A percentile compares a stretch with the other conserved stretches of the same genome.
These are phyloP conservation scores for Phytophthora aleatoria DNA, from an alignment of 352 stramenopile genomes.

Conservation along the genomic window DNA sequence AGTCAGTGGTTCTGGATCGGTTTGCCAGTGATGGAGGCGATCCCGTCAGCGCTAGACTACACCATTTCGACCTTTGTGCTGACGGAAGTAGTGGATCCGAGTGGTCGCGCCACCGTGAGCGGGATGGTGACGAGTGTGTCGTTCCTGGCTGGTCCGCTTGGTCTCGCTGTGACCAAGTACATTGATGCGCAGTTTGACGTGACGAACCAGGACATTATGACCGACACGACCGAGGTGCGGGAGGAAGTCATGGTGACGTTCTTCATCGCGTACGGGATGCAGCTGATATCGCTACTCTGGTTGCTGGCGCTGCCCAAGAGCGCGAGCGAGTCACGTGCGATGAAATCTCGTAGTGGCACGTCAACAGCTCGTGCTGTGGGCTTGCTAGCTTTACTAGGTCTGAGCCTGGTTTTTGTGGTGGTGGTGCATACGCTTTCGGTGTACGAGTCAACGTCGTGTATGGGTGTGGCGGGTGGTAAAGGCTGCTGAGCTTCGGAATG, in stretches of 20 bases:
- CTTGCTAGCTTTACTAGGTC: slow-evolving; percentile 27
- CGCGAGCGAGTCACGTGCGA: slow-evolving; percentile 27
- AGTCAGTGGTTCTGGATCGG: slow-evolving; percentile 74
- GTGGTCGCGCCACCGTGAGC: slow-evolving; percentile 27
- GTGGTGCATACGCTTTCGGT: slow-evolving; percentile 62
- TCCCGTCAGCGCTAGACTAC: slow-evolving; percentile 59
- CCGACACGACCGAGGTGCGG: slow-evolving; percentile 50
- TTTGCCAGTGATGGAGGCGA: slow-evolving; percentile 56
- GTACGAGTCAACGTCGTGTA: slow-evolving; percentile 51
- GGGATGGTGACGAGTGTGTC: slow-evolving; percentile 54
- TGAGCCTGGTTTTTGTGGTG: slow-evolving; percentile 32
- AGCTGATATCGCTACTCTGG: slow-evolving; percentile 52
- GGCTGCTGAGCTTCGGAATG: slow-evolving; percentile 33
- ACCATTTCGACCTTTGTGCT: slow-evolving; percentile 55
- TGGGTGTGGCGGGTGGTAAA: slow-evolving; percentile 49
- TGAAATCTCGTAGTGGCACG: slow-evolving; percentile 31
- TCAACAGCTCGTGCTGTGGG: slow-evolving; percentile 27
- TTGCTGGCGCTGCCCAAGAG: slow-evolving; percentile 58
- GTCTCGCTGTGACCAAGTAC: slow-evolving; percentile 58
- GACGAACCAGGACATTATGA: slow-evolving; percentile 39
- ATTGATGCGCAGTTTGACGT: slow-evolving; percentile 64
- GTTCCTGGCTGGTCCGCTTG: slow-evolving; percentile 49
- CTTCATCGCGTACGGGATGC: slow-evolving; percentile 57
- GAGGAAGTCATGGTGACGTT: slow-evolving; percentile 52
- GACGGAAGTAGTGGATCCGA: slow-evolving; percentile 53